Evolutionary conservation across 2,329 filamentous ascomycete species (phyloP), one percentile per base, ranked within the genome.

Genomic region (Colletotrichum eleusines): DNA sequence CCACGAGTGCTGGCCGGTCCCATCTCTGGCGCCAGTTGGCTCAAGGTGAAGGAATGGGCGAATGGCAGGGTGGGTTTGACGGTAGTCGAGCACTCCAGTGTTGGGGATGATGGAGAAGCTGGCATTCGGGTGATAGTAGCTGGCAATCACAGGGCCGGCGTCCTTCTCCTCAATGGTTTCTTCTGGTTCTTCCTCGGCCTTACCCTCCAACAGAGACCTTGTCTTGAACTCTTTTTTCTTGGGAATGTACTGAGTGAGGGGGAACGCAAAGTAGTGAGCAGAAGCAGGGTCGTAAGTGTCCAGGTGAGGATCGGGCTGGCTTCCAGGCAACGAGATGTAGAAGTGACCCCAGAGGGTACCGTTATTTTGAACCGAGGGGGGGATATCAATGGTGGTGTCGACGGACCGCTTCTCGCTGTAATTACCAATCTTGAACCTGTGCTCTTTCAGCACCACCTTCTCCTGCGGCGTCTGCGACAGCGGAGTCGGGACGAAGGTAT

Each of bases 331-430:
- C 14, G 90, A 94, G 72, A 98, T 85, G 76, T 94, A 97, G 81
- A 98, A 97, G 80, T 99, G 96, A 2, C 93, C 95, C 90, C 94
- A 98, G 12, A 99, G 87, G 1, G 95, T 98, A 42, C 94, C 94
- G 79, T 98, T 98, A 75, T 94, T 88, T 84, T 98, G 95, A 0
- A 97, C 94, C 51, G 89, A 86, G 72, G 86, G 85, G 3, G 96
- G 95, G 5, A 98, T 90, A 3, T 86, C 82, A 78, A 99, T 94
- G 46, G 86, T 91, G 8, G 92, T 93, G 75, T 95, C 91, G 69
- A 95, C 87, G 65, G 91, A 87, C 68, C 96, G 89, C 77, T 88
- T 91, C 76, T 98, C 94, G 69, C 90, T 91, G 78, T 87, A 94
- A 81, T 97, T 91, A 72, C 92, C 92, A 66, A 95, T 85, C 61